Evolutionary conservation across 73 alveolate species (phyloP).

Genomic region (Tetrahymena malaccensis): DNA sequence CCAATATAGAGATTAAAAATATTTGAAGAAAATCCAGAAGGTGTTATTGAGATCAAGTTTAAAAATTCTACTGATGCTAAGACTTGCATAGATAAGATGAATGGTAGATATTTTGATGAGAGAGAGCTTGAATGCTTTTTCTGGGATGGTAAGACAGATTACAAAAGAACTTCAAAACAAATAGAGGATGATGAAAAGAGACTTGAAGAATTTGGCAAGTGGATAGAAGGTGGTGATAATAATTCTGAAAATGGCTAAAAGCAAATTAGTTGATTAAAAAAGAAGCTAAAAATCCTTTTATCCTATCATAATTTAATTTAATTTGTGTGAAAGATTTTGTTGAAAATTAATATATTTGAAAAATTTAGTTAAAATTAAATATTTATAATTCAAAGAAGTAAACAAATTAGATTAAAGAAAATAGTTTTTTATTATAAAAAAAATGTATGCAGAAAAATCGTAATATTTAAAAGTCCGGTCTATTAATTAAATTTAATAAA

Average conservation of each 20-base stretch:
- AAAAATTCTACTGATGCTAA: conserved; percentile 57
- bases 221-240: conserved; percentile 50
- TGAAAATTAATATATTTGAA: no score
- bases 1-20: conserved; percentile 51
- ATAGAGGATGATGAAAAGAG: conserved; percentile 54
- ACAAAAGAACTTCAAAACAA: conserved; percentile 35
- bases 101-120: conserved; percentile 53
- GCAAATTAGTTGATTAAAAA: background rate
- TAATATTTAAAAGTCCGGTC: no score
- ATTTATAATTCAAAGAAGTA: no score
- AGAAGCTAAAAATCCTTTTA: no score
- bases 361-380: no score
- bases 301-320: no score
- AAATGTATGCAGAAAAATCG: no score
- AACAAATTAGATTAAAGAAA: no score
- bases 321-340: no score
- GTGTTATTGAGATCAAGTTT: conserved; percentile 59
- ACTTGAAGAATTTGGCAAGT: conserved; percentile 64
- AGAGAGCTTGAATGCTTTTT: conserved; percentile 36
- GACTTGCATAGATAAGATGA: conserved; percentile 42
- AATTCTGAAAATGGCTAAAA: background rate
- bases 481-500: no score
- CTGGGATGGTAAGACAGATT: conserved; percentile 86
- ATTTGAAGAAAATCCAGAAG: conserved; percentile 55
- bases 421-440: no score